These are phyloP conservation scores for Fusarium luffae DNA, from an alignment of 2,329 filamentous ascomycete genomes.

Conservation along the genomic window DNA sequence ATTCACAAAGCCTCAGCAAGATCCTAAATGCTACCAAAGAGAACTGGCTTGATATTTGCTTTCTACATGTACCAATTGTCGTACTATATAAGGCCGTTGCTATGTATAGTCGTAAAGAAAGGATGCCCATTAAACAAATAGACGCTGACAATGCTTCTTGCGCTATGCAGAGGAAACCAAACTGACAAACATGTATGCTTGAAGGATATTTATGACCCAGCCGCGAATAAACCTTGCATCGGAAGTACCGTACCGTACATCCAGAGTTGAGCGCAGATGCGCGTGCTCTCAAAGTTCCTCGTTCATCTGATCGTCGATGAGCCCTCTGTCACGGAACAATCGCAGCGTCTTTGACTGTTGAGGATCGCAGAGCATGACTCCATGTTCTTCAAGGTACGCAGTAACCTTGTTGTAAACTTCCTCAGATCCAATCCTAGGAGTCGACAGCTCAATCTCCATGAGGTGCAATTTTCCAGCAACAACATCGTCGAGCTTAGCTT, in stretches of 20 bases:
- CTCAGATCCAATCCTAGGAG: conserved; percentile 20
- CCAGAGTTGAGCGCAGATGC: background rate
- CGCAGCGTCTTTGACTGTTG: conserved; percentile 36
- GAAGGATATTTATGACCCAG: background rate
- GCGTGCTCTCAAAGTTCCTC: conserved; percentile 8
- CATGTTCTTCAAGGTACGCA: conserved; percentile 15
- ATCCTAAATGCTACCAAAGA: background rate
- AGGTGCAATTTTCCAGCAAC: conserved; percentile 30
- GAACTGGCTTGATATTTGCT: background rate
- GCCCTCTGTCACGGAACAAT: conserved; percentile 30
- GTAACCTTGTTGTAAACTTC: conserved; percentile 19
- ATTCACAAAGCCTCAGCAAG: background rate
- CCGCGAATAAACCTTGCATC: background rate
- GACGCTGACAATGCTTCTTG: background rate
- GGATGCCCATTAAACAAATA: background rate
- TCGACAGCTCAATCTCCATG: conserved; percentile 39
- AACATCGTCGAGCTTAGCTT: conserved; percentile 39
- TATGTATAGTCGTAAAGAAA: background rate
- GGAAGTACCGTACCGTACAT: background rate
- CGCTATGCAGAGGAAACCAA: background rate
- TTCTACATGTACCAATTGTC: too few relatives aligned
- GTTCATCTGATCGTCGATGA: background rate
- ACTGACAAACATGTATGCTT: background rate
- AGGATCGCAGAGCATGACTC: conserved; percentile 30
- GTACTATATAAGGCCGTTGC: background rate